These are phyloP conservation scores for Metschnikowia reukaufii DNA, from an alignment of 805 yeast species.

Conservation along the genomic window DNA sequence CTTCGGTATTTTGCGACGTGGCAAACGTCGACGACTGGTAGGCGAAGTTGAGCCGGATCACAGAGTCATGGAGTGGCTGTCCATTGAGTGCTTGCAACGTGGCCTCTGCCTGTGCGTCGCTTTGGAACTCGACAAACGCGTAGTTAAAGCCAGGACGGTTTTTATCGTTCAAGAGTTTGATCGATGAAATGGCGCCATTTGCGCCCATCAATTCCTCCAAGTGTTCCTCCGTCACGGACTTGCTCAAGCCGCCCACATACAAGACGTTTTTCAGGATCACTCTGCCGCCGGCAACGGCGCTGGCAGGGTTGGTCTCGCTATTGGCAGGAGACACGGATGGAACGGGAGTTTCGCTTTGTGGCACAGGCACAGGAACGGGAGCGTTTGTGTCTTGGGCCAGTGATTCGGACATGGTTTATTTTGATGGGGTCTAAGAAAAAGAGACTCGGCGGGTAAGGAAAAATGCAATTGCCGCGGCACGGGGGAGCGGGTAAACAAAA, in stretches of 20 bases:
- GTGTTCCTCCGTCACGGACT: constrained; percentile 61
- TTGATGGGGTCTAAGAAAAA: background rate
- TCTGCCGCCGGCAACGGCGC: constrained; percentile 78
- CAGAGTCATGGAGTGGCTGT: constrained; percentile 50
- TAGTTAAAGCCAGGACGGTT: constrained; percentile 72
- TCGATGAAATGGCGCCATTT: constrained; percentile 59
- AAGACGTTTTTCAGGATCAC: constrained; percentile 70
- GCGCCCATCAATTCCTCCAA: constrained; percentile 61
- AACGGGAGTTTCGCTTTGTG: no score
- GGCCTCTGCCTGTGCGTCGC: constrained; percentile 55
- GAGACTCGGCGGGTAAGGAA: no score
- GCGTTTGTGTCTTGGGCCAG: constrained; percentile 3
- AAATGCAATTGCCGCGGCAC: background rate
- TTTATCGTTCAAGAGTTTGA: constrained; percentile 75
- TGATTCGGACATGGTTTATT: constrained; percentile 4
- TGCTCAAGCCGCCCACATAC: constrained; percentile 74
- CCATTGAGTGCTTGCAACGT: constrained; percentile 67
- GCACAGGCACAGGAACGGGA: no score
- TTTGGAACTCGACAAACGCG: constrained; percentile 77
- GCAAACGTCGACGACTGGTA: constrained; percentile 73
- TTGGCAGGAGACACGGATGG: constrained; percentile 1
- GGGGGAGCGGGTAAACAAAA: no score
- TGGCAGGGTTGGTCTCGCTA: constrained; percentile 47
- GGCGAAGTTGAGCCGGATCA: constrained; percentile 76
- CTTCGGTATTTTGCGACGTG: constrained; percentile 39